Evolutionary conservation across 1,284 basidiomycete species (phyloP), one percentile per base, ranked within the genome.

Genomic region (Ustilago shanxiensis): DNA sequence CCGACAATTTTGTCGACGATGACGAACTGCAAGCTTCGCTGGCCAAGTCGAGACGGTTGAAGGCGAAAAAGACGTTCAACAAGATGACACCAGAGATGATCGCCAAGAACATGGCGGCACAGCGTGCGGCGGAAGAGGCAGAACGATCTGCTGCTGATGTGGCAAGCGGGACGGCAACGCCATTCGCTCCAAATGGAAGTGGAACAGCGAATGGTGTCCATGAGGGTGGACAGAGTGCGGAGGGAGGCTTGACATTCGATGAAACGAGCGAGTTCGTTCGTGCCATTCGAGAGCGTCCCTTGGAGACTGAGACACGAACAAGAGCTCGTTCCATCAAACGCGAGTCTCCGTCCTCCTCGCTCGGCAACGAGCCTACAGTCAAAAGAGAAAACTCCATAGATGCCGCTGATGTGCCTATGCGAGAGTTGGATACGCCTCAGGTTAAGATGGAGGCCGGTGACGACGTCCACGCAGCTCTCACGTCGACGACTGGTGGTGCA

Each of bases 251-350:
- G 35, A 93, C 93, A 0, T 95, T 99, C 70, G 96, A 99, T 85
- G 95, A 98, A 80, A 99, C 97, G 0, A 94, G 94, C 18, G 95
- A 98, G 86, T 99, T 99, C 80, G 93, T 99, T 26, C 91, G 95
- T 16, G 92, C 93, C 44, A 94, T 99, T 75, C 91, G 91, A n/a
- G 65, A 77, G 28, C 61, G 78, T 3, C 68, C 74, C 0, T 90
- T 79, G 0, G 90, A 91, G 77, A 88, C 88, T 16, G 88, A 87
- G 57, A 63, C 49, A 52, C 53, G 33, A 11, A n/a, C 47, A 11
- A 59, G 49, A 29, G 55, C 58, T 14, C 62, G 62, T n/a, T 56
- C 58, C 7, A 39, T 50, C 24, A 77, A 70, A 50, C 54, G 45
- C 18, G 71, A 74, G 61, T 44, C 66, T 18, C 20, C 35, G 0